Conservation (phyloP, 2,329 filamentous ascomycete genomes). For the Trichoderma lentiforme region DNA sequence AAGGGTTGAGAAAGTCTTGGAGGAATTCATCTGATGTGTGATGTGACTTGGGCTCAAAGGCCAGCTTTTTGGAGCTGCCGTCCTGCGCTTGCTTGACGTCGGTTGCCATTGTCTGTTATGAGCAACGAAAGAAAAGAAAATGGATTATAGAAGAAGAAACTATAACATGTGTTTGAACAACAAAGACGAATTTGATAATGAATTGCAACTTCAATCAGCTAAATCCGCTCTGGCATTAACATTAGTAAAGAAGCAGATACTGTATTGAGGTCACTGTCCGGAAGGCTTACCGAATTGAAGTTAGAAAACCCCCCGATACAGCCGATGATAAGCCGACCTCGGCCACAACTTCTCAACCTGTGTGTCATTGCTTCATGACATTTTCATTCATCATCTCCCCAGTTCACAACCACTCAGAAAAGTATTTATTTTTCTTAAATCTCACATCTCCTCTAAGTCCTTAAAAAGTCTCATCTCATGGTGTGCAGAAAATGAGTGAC, state of each 20-base stretch:
- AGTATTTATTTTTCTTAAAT: background rate
- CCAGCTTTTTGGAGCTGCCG: conserved; percentile 37
- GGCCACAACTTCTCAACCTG: conserved; percentile 1
- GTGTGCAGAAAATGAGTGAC: conserved; percentile 39
- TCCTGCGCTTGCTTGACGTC: conserved; percentile 45
- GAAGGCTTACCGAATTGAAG: background rate
- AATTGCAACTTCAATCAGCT: background rate
- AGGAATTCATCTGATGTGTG: conserved; percentile 71
- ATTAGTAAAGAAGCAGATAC: background rate
- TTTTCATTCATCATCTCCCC: background rate
- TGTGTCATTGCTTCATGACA: background rate
- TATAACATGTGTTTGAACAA: background rate
- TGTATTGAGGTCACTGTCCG: background rate
- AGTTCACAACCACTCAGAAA: background rate
- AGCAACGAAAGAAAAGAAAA: background rate
- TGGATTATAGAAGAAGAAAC: background rate
- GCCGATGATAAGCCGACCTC: conserved; percentile 36
- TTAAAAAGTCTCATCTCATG: background rate
- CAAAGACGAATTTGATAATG: background rate
- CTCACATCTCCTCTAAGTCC: background rate
- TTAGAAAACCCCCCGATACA: background rate
- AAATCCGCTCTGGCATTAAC: background rate
- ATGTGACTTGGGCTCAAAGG: conserved; percentile 49
- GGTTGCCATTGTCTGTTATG: conserved; percentile 38
- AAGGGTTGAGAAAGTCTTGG: conserved; percentile 68